Evolutionary conservation across 1,139 yeast genomes (phyloP), one percentile per base, ranked within the genome.

Genomic region (Debaryomyces coudertii): DNA sequence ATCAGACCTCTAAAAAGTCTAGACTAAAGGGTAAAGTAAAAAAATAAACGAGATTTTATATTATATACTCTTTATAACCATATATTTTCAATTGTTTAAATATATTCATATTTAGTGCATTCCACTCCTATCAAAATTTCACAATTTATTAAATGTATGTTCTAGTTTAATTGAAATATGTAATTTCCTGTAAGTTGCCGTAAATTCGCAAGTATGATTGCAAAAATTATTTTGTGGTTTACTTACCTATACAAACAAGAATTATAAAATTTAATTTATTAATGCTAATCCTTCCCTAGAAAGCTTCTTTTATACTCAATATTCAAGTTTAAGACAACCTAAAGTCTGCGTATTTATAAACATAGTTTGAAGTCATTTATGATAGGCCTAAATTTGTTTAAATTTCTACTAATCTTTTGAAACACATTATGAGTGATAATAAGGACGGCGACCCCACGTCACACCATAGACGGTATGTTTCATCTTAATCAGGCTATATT

Each of bases 1-100:
- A 50, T 33, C 45, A 50, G 12, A 40, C 53, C n/a, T 29, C 62
- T n/a, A 51, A 46, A 34, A 48, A 54, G 22, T 40, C 59, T 22
- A 50, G 52, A 18, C 53, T 53, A 42, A 57, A 57, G 47, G 62
- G 56, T 44, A 56, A 54, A 39, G 61, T 58, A 48, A 60, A 45
- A 18, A 45, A 43, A 36, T 42, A 23, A 35, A 8, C 6, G 31
- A n/a, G 2, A 25, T 27, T 25, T 24, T n/a, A 12, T 16, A 33
- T 2, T 33, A 33, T 5, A 15, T 20, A 20, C 18, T 18, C 24
- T 20, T 18, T 20, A 11, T 16, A 5, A 20, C 4, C 5, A 20
- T 20, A 5, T 4, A 4, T 20, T 20, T 20, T 20, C 22, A 20
- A 4, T 20, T 20, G 5, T 20, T 20, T 20, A 20, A 5, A 29